Evolutionary conservation across 768 basidiomycete species (phyloP), one percentile per base, ranked within the genome.

Genomic region (Trametes elegans): DNA sequence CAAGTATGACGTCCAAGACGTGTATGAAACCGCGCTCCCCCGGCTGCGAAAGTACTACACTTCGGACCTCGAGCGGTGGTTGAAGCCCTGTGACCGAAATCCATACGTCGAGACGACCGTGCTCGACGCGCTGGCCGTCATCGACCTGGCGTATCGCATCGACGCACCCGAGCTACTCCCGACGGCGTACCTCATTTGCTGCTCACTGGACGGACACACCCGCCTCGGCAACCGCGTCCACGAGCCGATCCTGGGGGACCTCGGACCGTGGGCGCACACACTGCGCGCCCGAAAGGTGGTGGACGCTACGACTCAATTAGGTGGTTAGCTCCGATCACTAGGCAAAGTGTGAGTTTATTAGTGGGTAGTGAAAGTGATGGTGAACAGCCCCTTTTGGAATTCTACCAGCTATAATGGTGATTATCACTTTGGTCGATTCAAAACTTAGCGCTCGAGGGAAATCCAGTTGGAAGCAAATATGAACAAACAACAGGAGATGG

Each of bases 1-100:
- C 34, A 57, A 57, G 32, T 57, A 57, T 31, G 36, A 26, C 16
- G 35, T 57, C 7, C 48, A 42, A 35, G 34, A 29, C 9, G 7
- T 56, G 6, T 26, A 34, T 16, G 26, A 56, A 23, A 27, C 39
- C 14, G 55, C 40, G 16, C 47, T 56, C 13, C 9, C 39, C 5
- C 44, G 38, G 7, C 45, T 55, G 6, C 47, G 34, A 39, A 47
- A 32, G 36, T 51, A 19, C 38, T 55, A 54, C 23, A 24, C 58
- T 3, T 27, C 47, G 18, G 21, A 36, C 27, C 29, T 59, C 18
- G 11, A 35, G 7, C 19, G 8, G 10, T 59, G 57, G 57, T 7
- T 14, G 3, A 29, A 23, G 19, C 14, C 8, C 35, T 29, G 31
- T 19, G 34, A 5, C 5, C 34, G 36, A 8, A 21, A 14, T 18